phyloP scores from a whole-genome alignment of 108 stramenopile species.

The Asterionellopsis glacialis region DNA sequence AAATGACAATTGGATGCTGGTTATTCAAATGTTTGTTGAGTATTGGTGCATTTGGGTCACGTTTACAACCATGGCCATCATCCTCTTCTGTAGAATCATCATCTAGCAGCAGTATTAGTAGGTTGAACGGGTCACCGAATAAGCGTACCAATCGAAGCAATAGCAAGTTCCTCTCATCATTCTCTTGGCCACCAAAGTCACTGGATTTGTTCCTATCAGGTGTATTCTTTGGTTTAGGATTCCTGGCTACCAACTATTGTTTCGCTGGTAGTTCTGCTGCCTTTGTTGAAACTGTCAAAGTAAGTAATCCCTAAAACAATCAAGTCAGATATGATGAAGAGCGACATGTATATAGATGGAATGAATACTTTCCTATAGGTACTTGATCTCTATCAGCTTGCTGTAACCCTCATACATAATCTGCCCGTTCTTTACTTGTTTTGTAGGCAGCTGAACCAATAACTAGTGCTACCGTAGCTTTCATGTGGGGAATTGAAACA shows the following conservation, averaged over 20 bases:
- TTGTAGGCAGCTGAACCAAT: constrained; percentile 73
- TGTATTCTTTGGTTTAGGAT: constrained; percentile 65
- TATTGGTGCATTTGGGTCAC: constrained; percentile 7
- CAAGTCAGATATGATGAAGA: no score
- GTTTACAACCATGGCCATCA: constrained; percentile 19
- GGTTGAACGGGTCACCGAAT: no score
- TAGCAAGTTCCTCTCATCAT: no score
- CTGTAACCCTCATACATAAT: no score
- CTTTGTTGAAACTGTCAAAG: constrained; percentile 83
- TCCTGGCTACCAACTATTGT: constrained; percentile 60
- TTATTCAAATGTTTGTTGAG: constrained; percentile 29
- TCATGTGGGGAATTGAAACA: constrained; percentile 60
- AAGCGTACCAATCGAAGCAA: background rate
- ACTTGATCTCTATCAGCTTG: no score
- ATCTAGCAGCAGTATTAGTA: background rate
- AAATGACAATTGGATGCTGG: constrained; percentile 34
- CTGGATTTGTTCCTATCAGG: constrained; percentile 24
- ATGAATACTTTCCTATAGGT: no score
- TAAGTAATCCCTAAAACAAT: no score
- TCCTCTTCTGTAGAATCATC: background rate
- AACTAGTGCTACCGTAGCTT: constrained; percentile 62
- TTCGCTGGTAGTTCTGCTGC: constrained; percentile 57
- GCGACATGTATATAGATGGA: no score
- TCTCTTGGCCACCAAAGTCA: no score
- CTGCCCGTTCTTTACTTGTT: no score